Evolutionary conservation across 148 eudicot genomes (phyloP).

Genomic region (Chenopodium suecicum): DNA sequence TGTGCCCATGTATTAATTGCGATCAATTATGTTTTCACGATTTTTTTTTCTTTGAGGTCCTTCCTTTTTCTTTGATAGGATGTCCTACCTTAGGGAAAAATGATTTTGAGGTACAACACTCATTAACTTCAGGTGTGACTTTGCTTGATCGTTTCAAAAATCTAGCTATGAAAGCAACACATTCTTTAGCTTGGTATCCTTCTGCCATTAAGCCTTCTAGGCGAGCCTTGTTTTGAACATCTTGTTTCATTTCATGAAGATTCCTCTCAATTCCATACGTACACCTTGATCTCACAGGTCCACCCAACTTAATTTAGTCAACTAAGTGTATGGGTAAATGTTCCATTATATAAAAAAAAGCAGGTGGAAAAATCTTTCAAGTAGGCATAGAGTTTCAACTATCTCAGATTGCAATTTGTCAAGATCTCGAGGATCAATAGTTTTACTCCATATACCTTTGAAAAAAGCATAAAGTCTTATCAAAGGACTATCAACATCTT

Average conservation of each 20-base stretch:
- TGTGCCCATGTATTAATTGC: neutral
- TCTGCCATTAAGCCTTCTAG: neutral
- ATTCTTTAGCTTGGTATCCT: neutral
- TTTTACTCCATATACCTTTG: neutral
- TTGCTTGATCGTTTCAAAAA: neutral
- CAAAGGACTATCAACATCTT: too few species aligned
- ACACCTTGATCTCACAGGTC: neutral
- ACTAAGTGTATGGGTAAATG: neutral
- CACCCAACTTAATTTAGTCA: neutral
- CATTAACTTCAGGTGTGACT: neutral
- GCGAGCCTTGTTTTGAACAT: neutral
- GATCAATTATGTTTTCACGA: too few species aligned
- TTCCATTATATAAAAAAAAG: neutral
- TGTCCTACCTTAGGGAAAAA: neutral
- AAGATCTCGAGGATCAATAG: neutral
- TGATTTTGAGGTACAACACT: neutral
- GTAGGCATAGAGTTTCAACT: neutral
- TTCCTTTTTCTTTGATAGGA: neutral
- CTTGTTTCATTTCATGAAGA: neutral
- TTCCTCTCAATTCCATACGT: neutral
- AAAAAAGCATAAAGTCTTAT: too few species aligned
- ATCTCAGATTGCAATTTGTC: neutral
- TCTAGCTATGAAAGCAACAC: neutral
- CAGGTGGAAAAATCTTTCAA: neutral
- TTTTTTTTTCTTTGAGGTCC: too few species aligned